These are phyloP conservation scores for Teunomyces lycoperdinae DNA, from an alignment of 805 yeast species.

Conservation along the genomic window DNA sequence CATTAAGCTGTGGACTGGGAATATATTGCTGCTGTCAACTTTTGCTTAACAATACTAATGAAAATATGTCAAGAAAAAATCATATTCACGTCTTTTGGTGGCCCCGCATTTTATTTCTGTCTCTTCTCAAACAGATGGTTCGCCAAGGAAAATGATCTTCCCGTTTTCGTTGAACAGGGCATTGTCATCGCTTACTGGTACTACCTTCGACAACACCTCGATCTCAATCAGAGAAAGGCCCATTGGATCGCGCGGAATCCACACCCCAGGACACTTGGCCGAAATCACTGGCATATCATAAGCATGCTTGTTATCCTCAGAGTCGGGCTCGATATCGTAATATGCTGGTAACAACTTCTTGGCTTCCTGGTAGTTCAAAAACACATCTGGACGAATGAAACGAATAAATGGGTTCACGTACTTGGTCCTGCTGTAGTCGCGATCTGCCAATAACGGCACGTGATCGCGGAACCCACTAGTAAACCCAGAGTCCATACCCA, in stretches of 20 bases:
- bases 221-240: slow-evolving; percentile 71
- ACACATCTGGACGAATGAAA: slow-evolving; percentile 60
- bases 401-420: slow-evolving; percentile 44
- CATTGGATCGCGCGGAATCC: slow-evolving; percentile 90
- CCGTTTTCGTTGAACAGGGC: slow-evolving; percentile 49
- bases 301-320: slow-evolving; percentile 54
- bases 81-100: not conserved
- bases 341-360: slow-evolving; percentile 33
- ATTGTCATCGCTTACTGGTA: slow-evolving; percentile 66
- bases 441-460: slow-evolving; percentile 72
- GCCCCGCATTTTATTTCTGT: not conserved
- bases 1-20: too few species aligned
- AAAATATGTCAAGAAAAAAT: not conserved
- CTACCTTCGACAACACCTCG: slow-evolving; percentile 49
- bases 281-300: slow-evolving; percentile 75
- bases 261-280: slow-evolving; percentile 68
- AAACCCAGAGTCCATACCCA: slow-evolving; percentile 7
- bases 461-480: slow-evolving; percentile 10
- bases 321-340: slow-evolving; percentile 36
- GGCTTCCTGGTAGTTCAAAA: slow-evolving; percentile 42
- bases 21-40: too few species aligned
- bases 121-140: slow-evolving; percentile 23
- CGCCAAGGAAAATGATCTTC: slow-evolving; percentile 27
- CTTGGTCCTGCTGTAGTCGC: slow-evolving; percentile 42
- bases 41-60: too few species aligned